A percentile compares a stretch with the other conserved stretches of the same genome.
Conservation (phyloP, 495 filamentous ascomycete genomes). For the Penicillium robsamsonii region DNA sequence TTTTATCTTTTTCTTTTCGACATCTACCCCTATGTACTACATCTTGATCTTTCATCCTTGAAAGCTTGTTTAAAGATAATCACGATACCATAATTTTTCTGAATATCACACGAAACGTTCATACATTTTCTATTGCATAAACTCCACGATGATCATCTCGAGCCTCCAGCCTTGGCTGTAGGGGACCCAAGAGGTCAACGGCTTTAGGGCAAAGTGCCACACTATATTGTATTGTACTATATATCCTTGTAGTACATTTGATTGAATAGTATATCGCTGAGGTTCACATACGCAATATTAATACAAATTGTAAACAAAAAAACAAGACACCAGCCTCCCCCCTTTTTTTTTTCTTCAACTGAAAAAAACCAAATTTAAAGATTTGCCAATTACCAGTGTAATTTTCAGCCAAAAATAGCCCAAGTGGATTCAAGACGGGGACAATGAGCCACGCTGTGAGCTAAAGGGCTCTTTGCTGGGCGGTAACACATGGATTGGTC, state of each 20-base stretch:
- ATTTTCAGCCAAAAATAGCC: conserved; percentile 26
- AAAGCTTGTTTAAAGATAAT: neutral
- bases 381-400: conserved; percentile 5
- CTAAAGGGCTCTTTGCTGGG: neutral
- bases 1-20: neutral
- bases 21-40: conserved; percentile 2
- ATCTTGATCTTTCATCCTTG: neutral
- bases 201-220: neutral
- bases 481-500: neutral
- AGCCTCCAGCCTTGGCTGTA: conserved; percentile 20
- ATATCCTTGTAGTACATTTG: neutral
- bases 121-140: neutral
- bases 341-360: conserved; percentile 1
- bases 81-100: conserved; percentile 1
- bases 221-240: neutral
- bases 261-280: neutral
- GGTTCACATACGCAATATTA: no score
- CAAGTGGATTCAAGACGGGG: conserved; percentile 15
- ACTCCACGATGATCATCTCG: conserved; percentile 10
- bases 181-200: neutral
- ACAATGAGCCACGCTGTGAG: neutral
- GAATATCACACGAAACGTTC: neutral
- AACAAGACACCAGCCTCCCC: neutral
- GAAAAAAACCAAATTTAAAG: conserved; percentile 2
- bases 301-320: neutral